Evolutionary conservation across 1,139 yeast species (phyloP), one percentile per base, ranked within the genome.

Genomic region (Pichia inconspicua): DNA sequence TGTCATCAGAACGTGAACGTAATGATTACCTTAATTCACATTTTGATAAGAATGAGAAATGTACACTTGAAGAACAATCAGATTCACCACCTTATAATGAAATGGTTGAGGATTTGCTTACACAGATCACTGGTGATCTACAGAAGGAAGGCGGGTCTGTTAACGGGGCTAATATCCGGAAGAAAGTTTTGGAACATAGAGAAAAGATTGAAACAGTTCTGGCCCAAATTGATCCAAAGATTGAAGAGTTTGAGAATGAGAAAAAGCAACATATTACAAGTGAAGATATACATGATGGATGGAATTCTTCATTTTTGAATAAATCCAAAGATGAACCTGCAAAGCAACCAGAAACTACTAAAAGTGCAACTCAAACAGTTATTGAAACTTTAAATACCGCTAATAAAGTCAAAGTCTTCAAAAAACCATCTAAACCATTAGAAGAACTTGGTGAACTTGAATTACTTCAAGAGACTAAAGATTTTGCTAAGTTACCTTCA

Each of bases 201-300:
- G 66, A 70, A 46, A 89, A 85, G 63, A 84, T 84, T 49, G 84
- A 80, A 51, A 74, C 74, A 37, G 84, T 84, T 9, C 71, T 82
- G 52, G 68, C 69, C 25, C 80, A 80, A 53, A 84, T 80, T 45
- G 71, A 77, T 40, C 74, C 75, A 40, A 83, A 80, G 58, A 70
- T 89, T 58, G 79, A 77, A 43, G 79, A 78, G 37, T 71, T 92
- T 49, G 74, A 78, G 56, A 75, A 80, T 56, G 95, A 90, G 61
- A 84, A 87, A 58, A 73, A 81, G 11, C 65, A 72, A 51, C 84
- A 87, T 61, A 90, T 92, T 54, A 81, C 95, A 5, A 83, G 95
- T 50, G 97, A 89, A 22, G 98, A 92, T 65, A 75, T 89, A 39
- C 95, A 81, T 57, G 88, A 95, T n/a, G 98, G 97, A 0, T 92